Base-by-base conservation (phyloP, 345 rosid genomes). In the Gossypium ekmanianum region DNA sequence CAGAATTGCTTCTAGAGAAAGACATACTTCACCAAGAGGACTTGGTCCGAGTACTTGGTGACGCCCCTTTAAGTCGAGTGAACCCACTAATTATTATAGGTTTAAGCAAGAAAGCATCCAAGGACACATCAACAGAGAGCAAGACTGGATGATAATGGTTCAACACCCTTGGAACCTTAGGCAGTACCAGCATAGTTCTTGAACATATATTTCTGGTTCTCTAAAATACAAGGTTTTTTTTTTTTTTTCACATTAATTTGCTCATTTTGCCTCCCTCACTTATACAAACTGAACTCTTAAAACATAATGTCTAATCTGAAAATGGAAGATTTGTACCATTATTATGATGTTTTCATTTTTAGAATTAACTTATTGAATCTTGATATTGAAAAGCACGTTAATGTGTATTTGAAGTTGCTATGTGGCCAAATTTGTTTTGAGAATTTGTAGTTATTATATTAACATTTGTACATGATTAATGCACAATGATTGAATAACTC, bases 21-120 rank as follows among this genome's bases (percentile, higher is more conserved):
- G 88, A 87, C 69, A 86, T 85, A 18, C 77, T 87, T 44, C 88
- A 82, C 81, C 91, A 84, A 75, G 84, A 85, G 11, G 88, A 87
- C 70, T 72, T 83, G 77, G 77, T 75, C 52, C 65, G 72, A 12
- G 82, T 85, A n/a, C 65, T 87, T 26, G 88, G 90, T 2, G 85
- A 54, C 78, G 90, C 13, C 88, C 82, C 0, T 85, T 87, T 55
- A 84, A 79, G 77, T 44, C 80, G 0, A 73, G 34, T 8, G 91
- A 87, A 72, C 81, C 83, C 52, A 85, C 86, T 17, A 84, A 87
- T 71, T 85, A 82, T 52, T 83, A 87, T 71, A 68, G 76, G 74
- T 87, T 85, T 18, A 84, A 82, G 75, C 61, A 79, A 82, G 87
- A 75, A 79, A 29, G 84, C 62, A 45, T 45, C 72, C 20, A 74